Conservation (phyloP, 2,329 filamentous ascomycete species). For the Epichloe typhina region DNA sequence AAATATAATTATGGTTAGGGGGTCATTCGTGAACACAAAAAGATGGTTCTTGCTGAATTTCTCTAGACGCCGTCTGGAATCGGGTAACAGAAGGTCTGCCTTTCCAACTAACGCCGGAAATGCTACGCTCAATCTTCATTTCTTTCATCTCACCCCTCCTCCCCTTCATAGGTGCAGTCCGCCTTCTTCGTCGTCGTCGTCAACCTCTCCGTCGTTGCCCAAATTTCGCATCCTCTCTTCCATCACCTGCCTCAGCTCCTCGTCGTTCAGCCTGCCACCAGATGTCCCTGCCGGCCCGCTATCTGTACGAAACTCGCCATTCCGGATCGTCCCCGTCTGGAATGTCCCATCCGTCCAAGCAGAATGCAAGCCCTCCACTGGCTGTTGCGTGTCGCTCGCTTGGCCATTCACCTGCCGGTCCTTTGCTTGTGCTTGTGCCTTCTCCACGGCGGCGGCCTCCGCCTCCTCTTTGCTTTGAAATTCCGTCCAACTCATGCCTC, state of each 20-base stretch:
- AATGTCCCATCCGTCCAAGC: slow-evolving; percentile 53
- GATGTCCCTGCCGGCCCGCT: slow-evolving; percentile 6
- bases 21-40: too few species aligned
- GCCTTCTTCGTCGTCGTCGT: slow-evolving; percentile 29
- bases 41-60: too few species aligned
- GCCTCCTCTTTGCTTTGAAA: slow-evolving; percentile 36
- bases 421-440: slow-evolving; percentile 7
- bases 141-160: neutral
- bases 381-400: neutral
- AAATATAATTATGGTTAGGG: too few species aligned
- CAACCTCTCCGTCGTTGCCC: slow-evolving; percentile 23
- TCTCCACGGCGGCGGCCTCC: slow-evolving; percentile 17
- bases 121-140: neutral
- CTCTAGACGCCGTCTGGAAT: neutral
- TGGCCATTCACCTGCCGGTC: neutral
- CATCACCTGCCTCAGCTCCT: slow-evolving; percentile 42
- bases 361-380: slow-evolving; percentile 16
- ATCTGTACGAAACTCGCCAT: slow-evolving; percentile 36
- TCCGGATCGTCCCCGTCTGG: slow-evolving; percentile 42
- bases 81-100: neutral
- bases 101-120: neutral
- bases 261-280: slow-evolving; percentile 41
- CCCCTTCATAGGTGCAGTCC: slow-evolving; percentile 45
- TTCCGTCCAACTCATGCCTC: slow-evolving; percentile 44
- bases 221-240: slow-evolving; percentile 39